A percentile compares a stretch with the other conserved stretches of the same genome.
These are phyloP conservation scores for Trifolium fragiferum DNA, from an alignment of 306 rosid genomes.

Conservation along the genomic window DNA sequence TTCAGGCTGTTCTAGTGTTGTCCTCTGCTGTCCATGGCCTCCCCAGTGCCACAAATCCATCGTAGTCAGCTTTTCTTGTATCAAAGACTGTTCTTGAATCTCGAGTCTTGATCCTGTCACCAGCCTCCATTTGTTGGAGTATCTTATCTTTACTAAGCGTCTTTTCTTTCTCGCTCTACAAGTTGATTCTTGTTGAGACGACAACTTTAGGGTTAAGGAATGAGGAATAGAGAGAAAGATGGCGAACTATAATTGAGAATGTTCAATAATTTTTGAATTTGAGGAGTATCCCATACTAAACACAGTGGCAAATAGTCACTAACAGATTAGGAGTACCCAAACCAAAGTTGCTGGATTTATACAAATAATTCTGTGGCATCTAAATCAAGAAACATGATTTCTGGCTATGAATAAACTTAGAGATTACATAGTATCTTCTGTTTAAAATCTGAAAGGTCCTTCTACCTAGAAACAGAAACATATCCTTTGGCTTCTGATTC, in stretches of 20 bases:
- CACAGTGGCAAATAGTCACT: not conserved
- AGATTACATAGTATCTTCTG: slow-evolving; percentile 11
- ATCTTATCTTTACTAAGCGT: not conserved
- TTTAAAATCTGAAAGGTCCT: not conserved
- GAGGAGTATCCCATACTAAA: not conserved
- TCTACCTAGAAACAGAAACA: slow-evolving; percentile 11
- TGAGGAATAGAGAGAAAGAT: not conserved
- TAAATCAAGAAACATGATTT: slow-evolving; percentile 13
- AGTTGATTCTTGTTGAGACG: slow-evolving; percentile 16
- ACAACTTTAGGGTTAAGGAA: slow-evolving; percentile 18
- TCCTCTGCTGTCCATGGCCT: slow-evolving; percentile 18
- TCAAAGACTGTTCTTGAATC: not conserved
- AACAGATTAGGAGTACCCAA: slow-evolving; percentile 10
- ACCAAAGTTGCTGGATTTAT: slow-evolving; percentile 8
- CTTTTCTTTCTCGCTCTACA: not conserved
- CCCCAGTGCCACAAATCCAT: not conserved
- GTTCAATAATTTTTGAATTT: not conserved
- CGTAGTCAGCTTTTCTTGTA: not conserved
- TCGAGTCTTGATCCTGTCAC: not conserved
- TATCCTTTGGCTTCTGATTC: slow-evolving; percentile 3
- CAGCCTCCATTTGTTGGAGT: not conserved
- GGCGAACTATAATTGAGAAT: not conserved
- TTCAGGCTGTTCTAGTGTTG: not conserved
- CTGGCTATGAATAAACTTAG: not conserved
- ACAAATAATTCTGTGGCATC: not conserved